These are phyloP conservation scores for Amaranthus cruentus DNA, from an alignment of 148 eudicot genomes.

Conservation along the genomic window DNA sequence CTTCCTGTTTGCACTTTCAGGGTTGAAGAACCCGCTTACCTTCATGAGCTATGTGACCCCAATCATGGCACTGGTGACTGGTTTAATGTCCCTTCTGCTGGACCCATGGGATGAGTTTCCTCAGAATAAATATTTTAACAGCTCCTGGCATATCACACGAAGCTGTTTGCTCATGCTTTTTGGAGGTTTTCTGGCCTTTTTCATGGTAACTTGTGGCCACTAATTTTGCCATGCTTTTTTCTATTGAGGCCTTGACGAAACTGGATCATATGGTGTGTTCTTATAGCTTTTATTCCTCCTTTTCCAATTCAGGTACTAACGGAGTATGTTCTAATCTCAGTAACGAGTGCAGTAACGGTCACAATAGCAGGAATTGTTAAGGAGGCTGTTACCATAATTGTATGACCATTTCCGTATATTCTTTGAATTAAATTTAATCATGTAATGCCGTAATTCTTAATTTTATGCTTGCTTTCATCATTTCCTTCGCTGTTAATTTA, in stretches of 20 bases:
- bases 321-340: conserved; percentile 82
- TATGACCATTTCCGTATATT: conserved; percentile 31
- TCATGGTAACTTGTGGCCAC: conserved; percentile 52
- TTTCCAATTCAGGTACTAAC: conserved; percentile 67
- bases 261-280: conserved; percentile 1
- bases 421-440: neutral
- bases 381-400: conserved; percentile 94
- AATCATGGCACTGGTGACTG: conserved; percentile 80
- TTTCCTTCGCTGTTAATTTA: neutral
- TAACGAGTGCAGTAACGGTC: conserved; percentile 96
- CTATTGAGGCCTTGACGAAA: neutral
- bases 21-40: conserved; percentile 85
- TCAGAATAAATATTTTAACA: conserved; percentile 61
- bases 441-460: neutral
- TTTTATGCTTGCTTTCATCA: neutral
- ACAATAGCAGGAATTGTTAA: conserved; percentile 96
- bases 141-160: conserved; percentile 58
- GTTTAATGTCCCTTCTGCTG: conserved; percentile 59
- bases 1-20: conserved; percentile 32
- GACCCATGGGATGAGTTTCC: conserved; percentile 90
- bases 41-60: conserved; percentile 98
- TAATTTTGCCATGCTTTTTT: conserved; percentile 8
- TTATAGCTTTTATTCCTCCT: neutral
- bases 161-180: conserved; percentile 92
- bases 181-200: conserved; percentile 94